Percentiles rank a stretch among this genome's conserved stretches.
phyloP scores from a whole-genome alignment of 768 basidiomycete species.

The Gymnopilus junonius region DNA sequence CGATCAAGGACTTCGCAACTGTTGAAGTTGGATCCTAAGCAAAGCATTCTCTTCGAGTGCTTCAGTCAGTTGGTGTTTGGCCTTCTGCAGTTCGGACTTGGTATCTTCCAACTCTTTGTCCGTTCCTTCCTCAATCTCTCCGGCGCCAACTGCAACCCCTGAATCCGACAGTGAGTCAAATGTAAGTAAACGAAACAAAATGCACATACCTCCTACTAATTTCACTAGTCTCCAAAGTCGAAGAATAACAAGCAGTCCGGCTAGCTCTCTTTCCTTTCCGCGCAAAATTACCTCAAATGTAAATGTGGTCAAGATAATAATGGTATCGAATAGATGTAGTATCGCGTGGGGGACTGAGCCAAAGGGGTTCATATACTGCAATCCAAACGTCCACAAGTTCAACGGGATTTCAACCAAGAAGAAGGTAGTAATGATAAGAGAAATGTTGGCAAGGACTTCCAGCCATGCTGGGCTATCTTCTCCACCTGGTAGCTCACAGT shows the following conservation, averaged over 20 bases:
- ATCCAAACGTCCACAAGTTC: constrained; percentile 67
- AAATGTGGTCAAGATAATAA: constrained; percentile 75
- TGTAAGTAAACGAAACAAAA: background rate
- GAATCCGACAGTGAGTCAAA: constrained; percentile 3
- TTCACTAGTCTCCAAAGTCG: constrained; percentile 86
- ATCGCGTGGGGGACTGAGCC: constrained; percentile 54
- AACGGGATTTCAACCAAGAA: constrained; percentile 83
- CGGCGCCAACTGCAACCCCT: constrained; percentile 80
- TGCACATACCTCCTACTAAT: constrained; percentile 53
- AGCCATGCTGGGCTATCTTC: constrained; percentile 64
- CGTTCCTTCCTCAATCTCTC: constrained; percentile 67
- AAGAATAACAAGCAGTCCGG: constrained; percentile 68
- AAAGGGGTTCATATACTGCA: constrained; percentile 65
- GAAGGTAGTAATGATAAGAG: constrained; percentile 68
- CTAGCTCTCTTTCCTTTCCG: constrained; percentile 73
- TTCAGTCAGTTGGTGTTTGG: constrained; percentile 45
- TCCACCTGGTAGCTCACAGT: constrained; percentile 46
- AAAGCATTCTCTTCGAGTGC: constrained; percentile 57
- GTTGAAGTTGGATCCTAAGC: constrained; percentile 32
- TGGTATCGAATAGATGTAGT: constrained; percentile 77
- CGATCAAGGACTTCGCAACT: background rate
- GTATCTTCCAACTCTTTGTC: constrained; percentile 49
- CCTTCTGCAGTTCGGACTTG: constrained; percentile 11
- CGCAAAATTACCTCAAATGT: constrained; percentile 70
- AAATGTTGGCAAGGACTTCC: constrained; percentile 61